phyloP scores from a whole-genome alignment of 2,329 filamentous ascomycete species.

The Pyricularia pennisetigena region DNA sequence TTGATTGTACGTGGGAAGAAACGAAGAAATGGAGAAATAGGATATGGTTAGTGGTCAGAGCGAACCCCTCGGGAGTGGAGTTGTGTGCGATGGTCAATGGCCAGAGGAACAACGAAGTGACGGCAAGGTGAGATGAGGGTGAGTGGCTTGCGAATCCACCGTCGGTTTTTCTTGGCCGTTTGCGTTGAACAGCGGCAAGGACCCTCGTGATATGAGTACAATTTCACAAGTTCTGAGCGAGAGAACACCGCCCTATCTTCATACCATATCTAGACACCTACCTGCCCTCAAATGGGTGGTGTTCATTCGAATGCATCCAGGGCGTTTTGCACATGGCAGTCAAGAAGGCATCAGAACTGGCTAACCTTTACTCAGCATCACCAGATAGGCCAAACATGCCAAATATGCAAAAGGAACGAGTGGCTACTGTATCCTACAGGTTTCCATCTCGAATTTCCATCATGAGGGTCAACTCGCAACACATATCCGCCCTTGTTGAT shows the following conservation, averaged over 20 bases:
- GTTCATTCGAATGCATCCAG: background rate
- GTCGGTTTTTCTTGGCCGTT: background rate
- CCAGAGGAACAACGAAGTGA: background rate
- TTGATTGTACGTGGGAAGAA: background rate
- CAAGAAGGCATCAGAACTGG: no score
- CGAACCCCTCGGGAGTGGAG: background rate
- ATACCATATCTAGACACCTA: background rate
- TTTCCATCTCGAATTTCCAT: no score
- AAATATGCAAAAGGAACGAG: no score
- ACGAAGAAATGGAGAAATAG: no score
- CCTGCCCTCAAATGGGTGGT: background rate
- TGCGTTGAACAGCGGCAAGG: no score
- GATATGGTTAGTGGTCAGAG: background rate
- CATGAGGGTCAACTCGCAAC: no score
- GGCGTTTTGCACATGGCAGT: no score
- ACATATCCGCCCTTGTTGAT: no score
- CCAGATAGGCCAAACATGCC: no score
- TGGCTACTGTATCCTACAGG: no score
- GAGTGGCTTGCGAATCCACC: background rate
- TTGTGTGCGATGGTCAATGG: background rate
- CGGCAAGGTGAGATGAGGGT: background rate
- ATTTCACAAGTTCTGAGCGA: background rate
- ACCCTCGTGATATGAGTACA: no score
- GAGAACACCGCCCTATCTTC: background rate
- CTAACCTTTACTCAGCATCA: no score